Conservation (phyloP, 202 grass and related monocot genomes). For the Schoenoplectus triqueter region DNA sequence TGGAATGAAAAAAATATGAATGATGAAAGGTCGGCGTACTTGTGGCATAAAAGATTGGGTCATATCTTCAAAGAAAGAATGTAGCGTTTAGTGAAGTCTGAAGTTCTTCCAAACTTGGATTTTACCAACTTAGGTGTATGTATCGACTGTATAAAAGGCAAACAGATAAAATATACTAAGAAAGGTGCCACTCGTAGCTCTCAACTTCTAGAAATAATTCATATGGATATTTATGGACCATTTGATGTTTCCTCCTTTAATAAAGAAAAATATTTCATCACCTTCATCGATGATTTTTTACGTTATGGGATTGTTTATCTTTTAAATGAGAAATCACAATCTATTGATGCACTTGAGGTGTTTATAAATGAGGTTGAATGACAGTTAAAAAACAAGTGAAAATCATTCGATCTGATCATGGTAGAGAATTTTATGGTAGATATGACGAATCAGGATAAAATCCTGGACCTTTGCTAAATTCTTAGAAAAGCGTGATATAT, state of each 20-base stretch:
- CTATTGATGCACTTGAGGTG: slow-evolving; percentile 5
- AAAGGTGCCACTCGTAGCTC: not conserved
- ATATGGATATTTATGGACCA: not conserved
- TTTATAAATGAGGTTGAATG: too few species aligned
- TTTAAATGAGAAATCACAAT: slow-evolving; percentile 14
- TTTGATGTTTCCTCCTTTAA: slow-evolving; percentile 1
- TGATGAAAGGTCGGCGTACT: not conserved
- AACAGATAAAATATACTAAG: not conserved
- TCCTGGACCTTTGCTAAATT: too few species aligned
- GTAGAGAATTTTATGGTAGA: too few species aligned
- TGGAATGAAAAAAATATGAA: slow-evolving; percentile 3
- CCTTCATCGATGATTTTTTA: slow-evolving; percentile 18
- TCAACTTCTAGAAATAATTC: slow-evolving; percentile 8
- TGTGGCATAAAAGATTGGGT: not conserved
- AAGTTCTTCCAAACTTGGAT: slow-evolving; percentile 6
- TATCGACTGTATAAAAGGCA: not conserved
- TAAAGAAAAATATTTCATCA: not conserved
- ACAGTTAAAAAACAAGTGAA: too few species aligned
- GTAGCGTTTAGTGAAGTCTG: not conserved
- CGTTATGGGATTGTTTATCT: slow-evolving; percentile 16
- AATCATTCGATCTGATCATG: too few species aligned
- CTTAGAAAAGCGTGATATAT: too few species aligned
- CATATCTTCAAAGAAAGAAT: not conserved
- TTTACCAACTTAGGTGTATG: slow-evolving; percentile 11
- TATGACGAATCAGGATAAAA: too few species aligned